Conservation (phyloP, 768 basidiomycete species). For the Naganishia antarctica region DNA sequence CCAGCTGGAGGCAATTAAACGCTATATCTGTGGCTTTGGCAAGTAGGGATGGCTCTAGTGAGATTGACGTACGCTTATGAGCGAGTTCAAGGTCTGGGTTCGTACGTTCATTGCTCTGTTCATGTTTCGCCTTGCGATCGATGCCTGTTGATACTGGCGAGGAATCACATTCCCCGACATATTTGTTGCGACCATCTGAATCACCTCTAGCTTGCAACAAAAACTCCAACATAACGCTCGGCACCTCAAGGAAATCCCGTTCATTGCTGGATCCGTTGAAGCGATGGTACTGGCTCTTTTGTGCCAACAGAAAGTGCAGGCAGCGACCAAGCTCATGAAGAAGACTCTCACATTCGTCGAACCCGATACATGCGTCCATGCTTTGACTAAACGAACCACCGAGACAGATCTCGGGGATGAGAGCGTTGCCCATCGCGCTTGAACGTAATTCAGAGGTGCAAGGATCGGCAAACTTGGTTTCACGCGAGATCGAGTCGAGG, state of each 20-base stretch:
- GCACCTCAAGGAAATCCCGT: slow-evolving; percentile 19
- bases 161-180: slow-evolving; percentile 3
- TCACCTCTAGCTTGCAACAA: neutral
- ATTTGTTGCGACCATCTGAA: slow-evolving; percentile 1
- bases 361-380: neutral
- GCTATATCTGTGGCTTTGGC: too few relatives aligned
- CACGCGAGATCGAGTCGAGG: slow-evolving; percentile 5
- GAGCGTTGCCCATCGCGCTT: too few relatives aligned
- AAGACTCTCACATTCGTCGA: neutral
- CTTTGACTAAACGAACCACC: neutral
- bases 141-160: neutral
- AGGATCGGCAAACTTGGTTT: slow-evolving; percentile 4
- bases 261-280: slow-evolving; percentile 5
- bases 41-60: too few relatives aligned
- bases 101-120: neutral
- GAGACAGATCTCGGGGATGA: neutral
- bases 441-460: neutral
- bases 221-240: slow-evolving; percentile 11
- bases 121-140: neutral
- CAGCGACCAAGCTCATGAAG: slow-evolving; percentile 20
- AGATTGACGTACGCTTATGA: slow-evolving; percentile 6
- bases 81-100: neutral
- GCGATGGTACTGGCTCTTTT: neutral
- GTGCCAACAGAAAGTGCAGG: slow-evolving; percentile 9
- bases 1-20: too few relatives aligned